Evolutionary conservation across 805 yeast species (phyloP).

Genomic region (Suhomyces canberraensis): DNA sequence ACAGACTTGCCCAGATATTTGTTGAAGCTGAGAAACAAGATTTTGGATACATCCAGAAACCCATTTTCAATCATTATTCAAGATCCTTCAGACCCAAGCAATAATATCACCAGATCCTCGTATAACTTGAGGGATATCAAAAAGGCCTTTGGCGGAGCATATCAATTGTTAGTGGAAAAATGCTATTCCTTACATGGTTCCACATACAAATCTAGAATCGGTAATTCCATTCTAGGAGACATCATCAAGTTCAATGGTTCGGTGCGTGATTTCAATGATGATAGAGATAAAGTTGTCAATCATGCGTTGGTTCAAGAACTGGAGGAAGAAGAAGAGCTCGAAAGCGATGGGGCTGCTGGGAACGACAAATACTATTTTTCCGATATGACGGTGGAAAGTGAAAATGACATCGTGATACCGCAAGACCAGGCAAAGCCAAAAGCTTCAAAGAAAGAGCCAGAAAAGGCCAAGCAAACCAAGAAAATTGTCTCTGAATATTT

Average conservation of each 20-base stretch:
- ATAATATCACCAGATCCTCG: constrained; percentile 83
- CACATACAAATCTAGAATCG: constrained; percentile 62
- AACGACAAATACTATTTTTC: constrained; percentile 43
- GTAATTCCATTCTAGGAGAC: constrained; percentile 74
- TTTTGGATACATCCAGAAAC: constrained; percentile 47
- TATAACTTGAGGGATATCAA: constrained; percentile 76
- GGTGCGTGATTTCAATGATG: constrained; percentile 74
- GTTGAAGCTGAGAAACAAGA: constrained; percentile 52
- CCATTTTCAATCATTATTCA: constrained; percentile 72
- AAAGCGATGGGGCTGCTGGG: constrained; percentile 34
- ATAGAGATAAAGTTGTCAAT: constrained; percentile 59
- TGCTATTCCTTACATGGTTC: constrained; percentile 72
- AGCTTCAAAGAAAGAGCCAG: constrained; percentile 9
- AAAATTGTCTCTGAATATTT: constrained; percentile 9
- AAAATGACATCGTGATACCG: constrained; percentile 15
- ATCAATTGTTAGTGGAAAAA: constrained; percentile 66
- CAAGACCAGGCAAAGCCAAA: constrained; percentile 3
- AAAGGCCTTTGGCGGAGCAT: constrained; percentile 87
- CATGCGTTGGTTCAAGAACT: constrained; percentile 46
- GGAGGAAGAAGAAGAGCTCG: constrained; percentile 21
- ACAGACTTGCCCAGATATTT: constrained; percentile 59
- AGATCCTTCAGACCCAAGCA: constrained; percentile 83
- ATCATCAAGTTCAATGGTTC: constrained; percentile 73
- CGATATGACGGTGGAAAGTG: constrained; percentile 40
- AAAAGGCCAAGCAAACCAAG: constrained; percentile 12